Evolutionary conservation across 441 rosid species (phyloP), one percentile per base, ranked within the genome.

Genomic region (Macaranga tanarius): DNA sequence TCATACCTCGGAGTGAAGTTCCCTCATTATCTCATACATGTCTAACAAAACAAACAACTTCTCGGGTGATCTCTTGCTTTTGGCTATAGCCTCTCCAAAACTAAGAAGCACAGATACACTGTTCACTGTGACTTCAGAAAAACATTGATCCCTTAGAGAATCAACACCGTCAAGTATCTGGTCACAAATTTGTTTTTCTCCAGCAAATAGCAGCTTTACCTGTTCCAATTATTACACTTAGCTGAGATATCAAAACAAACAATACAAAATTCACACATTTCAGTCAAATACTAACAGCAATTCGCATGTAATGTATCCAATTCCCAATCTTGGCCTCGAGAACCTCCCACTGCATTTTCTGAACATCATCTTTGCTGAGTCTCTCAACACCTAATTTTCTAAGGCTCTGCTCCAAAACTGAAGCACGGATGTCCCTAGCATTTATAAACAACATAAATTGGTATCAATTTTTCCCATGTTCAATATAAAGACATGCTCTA

Each of bases 291-390:
- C 88, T 80, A 81, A 95, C 98, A 38, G 97, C 85, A 76, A 95
- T 91, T 63, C 98, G 84, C 98, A 95, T 93, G 79, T 88, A 90
- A 84, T 91, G 98, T 75, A 93, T 91, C 98, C 99, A 95, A 59
- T 90, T 93, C 76, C 94, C 97, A 65, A 95, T 95, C 82, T 95
- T 95, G 31, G 98, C 95, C 82, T 95, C 98, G 83, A 95, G 82
- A 78, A 89, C 96, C 73, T 95, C 98, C 99, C 99, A 93, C 55
- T 87, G 99, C 99, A 95, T 89, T 87, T 82, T 95, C 85, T 95
- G 99, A 67, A 92, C 96, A 77, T 93, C 98, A 74, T 95, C 98
- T 81, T 93, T 95, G 80, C 87, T 90, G 67, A 93, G 91, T 77
- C 91, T 92, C 79, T 92, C 98, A 71, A 92, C 97, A 12, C 99